Evolutionary conservation across 257 asterid genomes (phyloP).

Genomic region (Mentha longifolia): DNA sequence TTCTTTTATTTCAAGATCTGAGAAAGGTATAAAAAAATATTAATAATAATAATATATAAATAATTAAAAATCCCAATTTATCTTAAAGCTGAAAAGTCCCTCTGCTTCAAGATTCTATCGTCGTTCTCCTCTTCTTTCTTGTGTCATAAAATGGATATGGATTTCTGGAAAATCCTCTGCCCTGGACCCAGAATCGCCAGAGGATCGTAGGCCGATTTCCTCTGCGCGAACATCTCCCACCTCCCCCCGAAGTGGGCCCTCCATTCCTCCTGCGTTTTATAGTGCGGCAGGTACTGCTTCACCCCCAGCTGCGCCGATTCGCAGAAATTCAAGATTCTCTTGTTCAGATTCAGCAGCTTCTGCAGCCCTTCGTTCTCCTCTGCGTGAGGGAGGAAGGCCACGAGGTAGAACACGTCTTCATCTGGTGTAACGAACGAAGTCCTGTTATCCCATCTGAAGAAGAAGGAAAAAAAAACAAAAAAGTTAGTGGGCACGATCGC

Average conservation of each 20-base stretch:
- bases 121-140: conserved; percentile 1
- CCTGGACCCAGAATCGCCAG: conserved; percentile 91
- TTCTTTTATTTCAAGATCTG: neutral
- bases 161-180: conserved; percentile 80
- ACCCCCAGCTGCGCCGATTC: conserved; percentile 63
- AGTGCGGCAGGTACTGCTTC: conserved; percentile 82
- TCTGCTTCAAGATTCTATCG: neutral
- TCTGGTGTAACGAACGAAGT: conserved; percentile 85
- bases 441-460: conserved; percentile 79
- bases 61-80: neutral
- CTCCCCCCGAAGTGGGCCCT: conserved; percentile 68
- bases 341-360: conserved; percentile 50
- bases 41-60: neutral
- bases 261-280: conserved; percentile 77
- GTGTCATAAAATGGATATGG: conserved; percentile 60
- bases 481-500: neutral
- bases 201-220: conserved; percentile 85
- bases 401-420: conserved; percentile 80
- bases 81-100: neutral
- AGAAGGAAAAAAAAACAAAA: neutral
- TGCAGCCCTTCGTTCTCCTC: conserved; percentile 52
- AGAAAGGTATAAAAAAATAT: neutral
- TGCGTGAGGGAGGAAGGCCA: conserved; percentile 77
- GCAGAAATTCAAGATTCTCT: conserved; percentile 65
- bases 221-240: conserved; percentile 73